Base-by-base conservation (phyloP, 805 yeast species). In the Saturnispora gosingensis region DNA sequence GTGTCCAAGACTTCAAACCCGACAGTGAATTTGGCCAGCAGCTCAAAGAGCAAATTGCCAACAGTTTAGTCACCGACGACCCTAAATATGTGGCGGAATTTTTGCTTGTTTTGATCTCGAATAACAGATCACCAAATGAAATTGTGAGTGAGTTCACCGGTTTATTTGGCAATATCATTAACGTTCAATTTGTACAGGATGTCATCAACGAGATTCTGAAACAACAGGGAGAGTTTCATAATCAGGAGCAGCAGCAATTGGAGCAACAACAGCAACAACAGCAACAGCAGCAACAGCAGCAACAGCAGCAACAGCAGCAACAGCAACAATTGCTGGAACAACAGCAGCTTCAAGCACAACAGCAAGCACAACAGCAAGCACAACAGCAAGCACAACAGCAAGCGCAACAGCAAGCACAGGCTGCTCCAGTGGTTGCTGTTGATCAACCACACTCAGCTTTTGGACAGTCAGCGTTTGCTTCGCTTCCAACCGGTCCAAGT, bases 71-170 rank as follows among this genome's bases (percentile, higher is more conserved):
- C 53, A 67, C 67, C 10, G 82, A 78, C 51, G 83, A 79, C 59
- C 72, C 76, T 25, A 72, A 68, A 44, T 83, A 82, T 58, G 81
- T 83, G 42, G 86, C 93, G 13, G 93, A 85, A 65, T 85, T 78
- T 61, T 80, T 85, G 52, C 75, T 81, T n/a, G 75, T 84, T 43
- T 70, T 85, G 64, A 82, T 85, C 54, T 81, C 83, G 13, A 83
- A 83, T 57, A 81, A 83, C 58, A 80, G 83, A 60, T 69, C 80
- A 5, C 76, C 83, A 11, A 73, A 71, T 16, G 85, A 81, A 49
- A 82, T 85, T 35, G 74, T 76, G 18, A 68, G 67, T 18, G 93
- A 85, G 61, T 72, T 86, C 30, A 70, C 77, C 35, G 76, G 78
- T 43, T 68, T 85, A 48, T 80, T 83, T 55, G 84, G 83, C 50